Evolutionary conservation across 352 stramenopile species (phyloP), one percentile per base, ranked within the genome.

Genomic region (Pythium dissimile): DNA sequence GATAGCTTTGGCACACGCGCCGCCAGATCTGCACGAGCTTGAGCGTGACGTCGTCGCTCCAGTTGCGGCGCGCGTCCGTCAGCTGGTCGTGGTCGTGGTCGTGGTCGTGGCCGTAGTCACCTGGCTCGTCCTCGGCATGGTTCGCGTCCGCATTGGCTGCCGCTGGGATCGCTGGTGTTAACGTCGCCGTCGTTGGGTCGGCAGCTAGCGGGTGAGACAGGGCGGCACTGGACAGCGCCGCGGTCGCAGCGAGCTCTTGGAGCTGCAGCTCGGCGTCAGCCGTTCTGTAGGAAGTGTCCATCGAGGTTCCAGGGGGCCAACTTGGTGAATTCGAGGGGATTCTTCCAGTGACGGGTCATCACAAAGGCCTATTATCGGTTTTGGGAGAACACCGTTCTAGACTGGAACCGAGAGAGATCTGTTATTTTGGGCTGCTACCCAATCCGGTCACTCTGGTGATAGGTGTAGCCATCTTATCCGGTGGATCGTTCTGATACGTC

Each of bases 11-110:
- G 48, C 72, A 69, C 32, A 75, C 70, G 46, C 70, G 66, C 21
- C 71, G 65, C 73, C 77, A 88, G 52, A 80, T 83, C 37, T 72
- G 64, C 45, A 76, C 75, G 15, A 88, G 72, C 61, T 73, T 59
- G 54, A 86, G 69, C 53, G 82, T 65, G 46, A 86, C 69, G 24
- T 72, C 70, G 0, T 71, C 26, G 38, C 64, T 76, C 78, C 78
- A 88, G 50, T 80, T 86, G 64, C 77, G 75, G 11, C 67, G 66
- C 37, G 24, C 71, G 37, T 88, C 77, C 2, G 58, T 70, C 41
- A 78, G 48, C 18, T 43, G 43, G 39, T 82, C 72, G 35, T 80
- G 64, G 8, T 81, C 69, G 10, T 65, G 48, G 6, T 37, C 43
- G n/a, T 50, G 8, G 27, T 44, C 37, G 1, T 44, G n/a, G 16